phyloP scores from a whole-genome alignment of 345 rosid genomes.

The Streptanthus diversifolius region DNA sequence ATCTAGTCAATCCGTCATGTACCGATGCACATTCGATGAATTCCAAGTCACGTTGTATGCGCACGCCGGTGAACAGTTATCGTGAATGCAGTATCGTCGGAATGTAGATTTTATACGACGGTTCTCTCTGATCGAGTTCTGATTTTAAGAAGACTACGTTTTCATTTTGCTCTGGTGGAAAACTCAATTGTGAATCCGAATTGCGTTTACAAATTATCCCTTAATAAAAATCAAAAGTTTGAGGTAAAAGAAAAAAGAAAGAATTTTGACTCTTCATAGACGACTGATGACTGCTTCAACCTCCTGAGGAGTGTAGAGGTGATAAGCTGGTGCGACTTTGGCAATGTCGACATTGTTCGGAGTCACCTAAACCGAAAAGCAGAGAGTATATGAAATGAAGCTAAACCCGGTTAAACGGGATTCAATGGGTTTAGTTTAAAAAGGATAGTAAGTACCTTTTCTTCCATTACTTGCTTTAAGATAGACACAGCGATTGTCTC shows the following conservation, averaged over 20 bases:
- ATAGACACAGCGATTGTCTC: slow-evolving; percentile 87
- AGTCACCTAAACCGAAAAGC: slow-evolving; percentile 82
- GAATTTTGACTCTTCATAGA: slow-evolving; percentile 62
- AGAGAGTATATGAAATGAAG: no score
- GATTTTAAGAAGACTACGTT: no score
- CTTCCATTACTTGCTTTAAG: slow-evolving; percentile 99
- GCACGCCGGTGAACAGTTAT: slow-evolving; percentile 66
- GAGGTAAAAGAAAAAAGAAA: no score
- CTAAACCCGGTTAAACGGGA: not conserved
- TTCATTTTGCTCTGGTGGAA: no score
- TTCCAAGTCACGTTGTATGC: slow-evolving; percentile 77
- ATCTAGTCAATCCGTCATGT: slow-evolving; percentile 30
- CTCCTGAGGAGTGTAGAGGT: slow-evolving; percentile 86
- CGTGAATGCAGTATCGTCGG: slow-evolving; percentile 59
- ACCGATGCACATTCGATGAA: slow-evolving; percentile 51
- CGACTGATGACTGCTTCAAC: slow-evolving; percentile 87
- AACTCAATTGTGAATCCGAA: no score
- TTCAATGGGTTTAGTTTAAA: no score
- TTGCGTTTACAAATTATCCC: no score
- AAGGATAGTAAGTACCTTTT: no score
- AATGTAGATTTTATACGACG: not conserved
- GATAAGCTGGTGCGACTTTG: slow-evolving; percentile 77
- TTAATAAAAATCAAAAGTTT: no score
- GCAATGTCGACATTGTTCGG: slow-evolving; percentile 96
- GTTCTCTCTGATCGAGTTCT: no score